Conservation (phyloP, 2,329 filamentous ascomycete species). For the Lachnellula subtilissima region DNA sequence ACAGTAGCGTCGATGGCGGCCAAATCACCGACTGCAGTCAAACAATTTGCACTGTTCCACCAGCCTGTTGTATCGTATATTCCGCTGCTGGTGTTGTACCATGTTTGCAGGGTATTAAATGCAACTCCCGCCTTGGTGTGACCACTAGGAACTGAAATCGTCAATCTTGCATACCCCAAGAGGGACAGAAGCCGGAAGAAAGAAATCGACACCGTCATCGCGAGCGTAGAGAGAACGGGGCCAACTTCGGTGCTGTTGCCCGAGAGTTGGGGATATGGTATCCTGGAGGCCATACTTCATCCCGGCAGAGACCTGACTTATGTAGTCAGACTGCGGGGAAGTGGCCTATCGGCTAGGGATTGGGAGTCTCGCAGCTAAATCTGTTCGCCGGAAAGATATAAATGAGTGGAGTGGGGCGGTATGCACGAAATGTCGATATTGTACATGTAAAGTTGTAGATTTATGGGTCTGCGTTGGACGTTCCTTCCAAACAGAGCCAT, state of each 20-base stretch:
- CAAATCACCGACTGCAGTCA: conserved; percentile 56
- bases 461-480: not conserved
- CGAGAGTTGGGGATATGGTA: not conserved
- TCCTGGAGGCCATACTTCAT: conserved; percentile 1
- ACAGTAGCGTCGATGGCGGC: conserved; percentile 33
- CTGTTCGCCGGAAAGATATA: no score
- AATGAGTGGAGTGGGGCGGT: not conserved
- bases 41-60: conserved; percentile 69
- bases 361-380: not conserved
- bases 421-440: not conserved
- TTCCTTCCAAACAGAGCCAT: not conserved
- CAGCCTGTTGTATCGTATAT: conserved; percentile 62
- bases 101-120: conserved; percentile 48
- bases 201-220: not conserved
- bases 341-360: not conserved
- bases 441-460: not conserved
- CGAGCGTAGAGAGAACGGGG: not conserved
- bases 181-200: not conserved
- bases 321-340: not conserved
- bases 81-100: conserved; percentile 56
- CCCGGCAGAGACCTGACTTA: not conserved
- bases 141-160: not conserved
- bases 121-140: conserved; percentile 28
- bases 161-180: not conserved
- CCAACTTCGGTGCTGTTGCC: conserved; percentile 1